Base-by-base conservation (phyloP, 2,329 filamentous ascomycete genomes). In the Curvularia spicifera region DNA sequence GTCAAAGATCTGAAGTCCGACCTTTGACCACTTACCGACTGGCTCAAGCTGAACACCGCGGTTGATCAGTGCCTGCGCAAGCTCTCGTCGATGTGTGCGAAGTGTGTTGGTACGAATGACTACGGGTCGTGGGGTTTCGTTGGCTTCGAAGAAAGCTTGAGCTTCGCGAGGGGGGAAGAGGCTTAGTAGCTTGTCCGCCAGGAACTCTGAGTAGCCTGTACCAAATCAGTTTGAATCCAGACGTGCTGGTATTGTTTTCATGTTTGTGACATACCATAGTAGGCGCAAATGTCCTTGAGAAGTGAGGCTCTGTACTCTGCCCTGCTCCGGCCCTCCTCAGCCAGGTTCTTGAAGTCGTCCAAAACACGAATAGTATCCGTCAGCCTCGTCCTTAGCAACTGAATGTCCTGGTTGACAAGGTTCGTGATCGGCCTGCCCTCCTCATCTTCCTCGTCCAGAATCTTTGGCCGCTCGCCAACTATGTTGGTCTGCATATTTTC, bases 21-120 rank as follows among this genome's bases (percentile, higher is more conserved):
- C 93, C 81, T 99, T 99, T 68, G 91, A 95, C 95, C 95, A 99
- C 79, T 98, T 98, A 61, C 95, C 95, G 18, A 99, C 92, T 2
- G 95, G 95, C 78, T 99, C 94, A 39, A 99, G 86, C 13, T 93
- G 96, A 48, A 99, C 95, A 64, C 95, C 95, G 64, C 94, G 91
- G 81, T 97, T 97, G 83, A 97, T 97, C 59, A 97, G 85, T 1
- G 93, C 86, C 77, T 97, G 93, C 9, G 95, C 95, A 18, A 99
- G 89, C 63, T 96, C 93, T 66, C 87, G 80, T 66, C 87, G 82
- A 70, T 88, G 87, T 15, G 87, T 89, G 68, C 92, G 90, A 58
- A 99, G 86, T 8, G 94, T 99, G 79, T 99, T 99, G 63, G 95
- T 98, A 72, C 95, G 89, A 75, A 99, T 96, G 65, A 99, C 95